phyloP scores from a whole-genome alignment of 2,329 filamentous ascomycete species.

The Monilinia aucupariae region DNA sequence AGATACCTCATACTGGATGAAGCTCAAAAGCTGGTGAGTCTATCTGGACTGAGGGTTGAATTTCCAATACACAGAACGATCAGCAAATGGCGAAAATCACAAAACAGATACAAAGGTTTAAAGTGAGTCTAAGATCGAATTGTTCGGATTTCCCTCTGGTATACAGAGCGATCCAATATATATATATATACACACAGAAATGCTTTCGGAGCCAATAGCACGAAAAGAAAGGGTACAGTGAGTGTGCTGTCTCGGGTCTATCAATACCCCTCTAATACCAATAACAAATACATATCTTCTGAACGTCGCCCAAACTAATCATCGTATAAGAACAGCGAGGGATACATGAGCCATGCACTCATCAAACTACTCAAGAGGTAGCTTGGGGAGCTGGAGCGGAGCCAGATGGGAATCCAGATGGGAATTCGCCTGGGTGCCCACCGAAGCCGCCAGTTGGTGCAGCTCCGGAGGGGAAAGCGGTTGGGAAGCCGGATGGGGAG shows the following conservation, averaged over 20 bases:
- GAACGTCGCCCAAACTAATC: background rate
- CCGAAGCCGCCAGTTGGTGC: background rate
- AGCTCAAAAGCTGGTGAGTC: too few relatives aligned
- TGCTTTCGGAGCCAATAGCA: conserved; percentile 3
- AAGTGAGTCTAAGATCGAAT: background rate
- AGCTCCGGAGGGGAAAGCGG: background rate
- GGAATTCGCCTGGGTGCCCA: background rate
- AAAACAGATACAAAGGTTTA: background rate
- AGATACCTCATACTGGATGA: too few relatives aligned
- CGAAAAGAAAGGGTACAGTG: conserved; percentile 7
- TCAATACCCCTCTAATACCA: background rate
- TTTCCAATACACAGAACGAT: background rate
- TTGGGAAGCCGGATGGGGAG: background rate
- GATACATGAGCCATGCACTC: background rate
- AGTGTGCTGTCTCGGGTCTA: conserved; percentile 1
- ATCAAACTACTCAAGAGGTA: background rate
- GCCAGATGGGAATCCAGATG: background rate
- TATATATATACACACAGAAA: conserved; percentile 4
- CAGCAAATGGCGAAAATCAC: background rate
- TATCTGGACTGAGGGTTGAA: background rate
- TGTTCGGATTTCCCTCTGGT: background rate
- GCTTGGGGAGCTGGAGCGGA: background rate
- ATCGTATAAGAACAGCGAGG: background rate
- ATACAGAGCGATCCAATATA: conserved; percentile 1
- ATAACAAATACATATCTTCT: background rate